phyloP scores from a whole-genome alignment of 371 early-diverging fungal genomes.

The Saksenaea vasiformis region DNA sequence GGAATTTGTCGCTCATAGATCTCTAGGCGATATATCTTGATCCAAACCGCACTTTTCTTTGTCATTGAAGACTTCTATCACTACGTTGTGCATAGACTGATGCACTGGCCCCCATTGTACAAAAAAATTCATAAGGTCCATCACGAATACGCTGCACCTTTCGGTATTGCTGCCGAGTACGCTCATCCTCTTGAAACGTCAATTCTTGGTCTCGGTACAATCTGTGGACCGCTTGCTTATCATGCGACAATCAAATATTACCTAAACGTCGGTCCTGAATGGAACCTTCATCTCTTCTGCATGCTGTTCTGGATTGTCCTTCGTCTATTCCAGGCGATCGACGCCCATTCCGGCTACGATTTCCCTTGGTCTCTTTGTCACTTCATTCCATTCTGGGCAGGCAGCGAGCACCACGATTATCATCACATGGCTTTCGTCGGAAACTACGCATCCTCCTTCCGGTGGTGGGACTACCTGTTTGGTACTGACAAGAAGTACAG shows the following conservation, averaged over 20 bases:
- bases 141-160: conserved; percentile 91
- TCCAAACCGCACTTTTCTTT: conserved; percentile 74
- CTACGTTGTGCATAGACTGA: conserved; percentile 80
- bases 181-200: conserved; percentile 83
- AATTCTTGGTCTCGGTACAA: conserved; percentile 76
- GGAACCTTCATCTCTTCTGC: conserved; percentile 78
- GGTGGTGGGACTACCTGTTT: conserved; percentile 83
- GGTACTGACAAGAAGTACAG: conserved; percentile 82
- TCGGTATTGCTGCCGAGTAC: conserved; percentile 87
- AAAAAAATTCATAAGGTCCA: conserved; percentile 91
- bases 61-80: conserved; percentile 83
- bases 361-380: conserved; percentile 89
- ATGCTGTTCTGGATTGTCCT: conserved; percentile 80
- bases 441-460: conserved; percentile 79
- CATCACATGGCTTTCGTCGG: conserved; percentile 84
- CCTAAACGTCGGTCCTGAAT: conserved; percentile 27
- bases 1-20: not conserved
- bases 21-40: conserved; percentile 27
- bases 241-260: conserved; percentile 19
- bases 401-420: conserved; percentile 85
- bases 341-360: conserved; percentile 94
- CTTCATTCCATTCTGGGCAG: conserved; percentile 79
- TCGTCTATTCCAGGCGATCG: conserved; percentile 82
- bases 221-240: conserved; percentile 71
- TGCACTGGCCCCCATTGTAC: conserved; percentile 90